phyloP scores from a whole-genome alignment of 1,139 yeast genomes.

The Wickerhamomyces sp. region DNA sequence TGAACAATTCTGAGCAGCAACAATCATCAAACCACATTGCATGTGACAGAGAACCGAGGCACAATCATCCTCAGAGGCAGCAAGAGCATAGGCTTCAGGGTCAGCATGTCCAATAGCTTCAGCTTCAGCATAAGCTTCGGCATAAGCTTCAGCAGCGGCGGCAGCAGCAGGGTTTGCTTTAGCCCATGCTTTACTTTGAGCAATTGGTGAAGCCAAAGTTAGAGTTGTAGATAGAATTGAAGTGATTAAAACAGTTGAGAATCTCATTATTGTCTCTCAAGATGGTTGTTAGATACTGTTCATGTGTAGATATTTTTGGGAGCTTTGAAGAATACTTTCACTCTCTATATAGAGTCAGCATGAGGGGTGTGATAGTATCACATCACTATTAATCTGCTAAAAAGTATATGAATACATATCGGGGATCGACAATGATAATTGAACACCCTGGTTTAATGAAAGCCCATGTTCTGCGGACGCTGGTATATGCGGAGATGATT shows the following conservation, averaged over 20 bases:
- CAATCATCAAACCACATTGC: conserved; percentile 11
- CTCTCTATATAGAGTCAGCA: no score
- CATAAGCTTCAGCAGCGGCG: conserved; percentile 12
- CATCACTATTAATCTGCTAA: no score
- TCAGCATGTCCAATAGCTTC: conserved; percentile 15
- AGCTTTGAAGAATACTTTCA: no score
- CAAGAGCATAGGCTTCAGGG: conserved; percentile 16
- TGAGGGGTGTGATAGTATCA: no score
- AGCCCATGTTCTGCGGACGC: no score
- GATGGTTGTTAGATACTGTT: neutral
- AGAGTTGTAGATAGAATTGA: conserved; percentile 6
- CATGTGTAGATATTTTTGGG: no score
- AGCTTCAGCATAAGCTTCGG: conserved; percentile 14
- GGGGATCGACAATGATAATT: no score
- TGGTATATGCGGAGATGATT: no score
- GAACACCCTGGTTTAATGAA: no score
- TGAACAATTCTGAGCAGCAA: conserved; percentile 10
- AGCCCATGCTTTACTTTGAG: conserved; percentile 13
- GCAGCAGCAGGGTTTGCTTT: conserved; percentile 11
- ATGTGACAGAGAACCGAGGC: conserved; percentile 12
- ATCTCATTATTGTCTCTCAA: conserved; percentile 3
- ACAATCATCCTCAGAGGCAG: conserved; percentile 17
- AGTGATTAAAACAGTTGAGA: conserved; percentile 3
- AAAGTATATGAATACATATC: no score
- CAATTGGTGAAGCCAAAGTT: conserved; percentile 11